Evolutionary conservation across 2,329 filamentous ascomycete genomes (phyloP), one percentile per base, ranked within the genome.

Genomic region (Aspergillus carbonarius): DNA sequence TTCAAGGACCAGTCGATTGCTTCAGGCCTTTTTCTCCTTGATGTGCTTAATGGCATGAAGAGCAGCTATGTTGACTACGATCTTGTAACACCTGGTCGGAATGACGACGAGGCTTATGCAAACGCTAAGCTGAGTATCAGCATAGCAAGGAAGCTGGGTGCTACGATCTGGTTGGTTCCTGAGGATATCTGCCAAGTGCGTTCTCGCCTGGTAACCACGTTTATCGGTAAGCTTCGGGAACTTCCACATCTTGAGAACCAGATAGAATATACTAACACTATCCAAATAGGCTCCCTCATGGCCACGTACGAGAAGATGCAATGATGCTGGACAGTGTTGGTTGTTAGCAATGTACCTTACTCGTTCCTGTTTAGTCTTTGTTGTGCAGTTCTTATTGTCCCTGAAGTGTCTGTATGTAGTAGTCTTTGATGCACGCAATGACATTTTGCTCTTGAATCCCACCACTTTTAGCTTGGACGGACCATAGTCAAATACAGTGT

Each of bases 71-170:
- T 99, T 65, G 95, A 99, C 78, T 98, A 98, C 74, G 93, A 98
- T 68, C 85, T 99, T 18, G 95, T 99, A 46, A 95, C 91, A 0
- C 72, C 88, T 9, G 95, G 95, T 39, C 83, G 85, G 65, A 92
- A 85, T 1, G 92, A 96, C 54, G 93, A 98, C 52, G 95, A 98
- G 63, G 90, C 91, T 13, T 98, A 99, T 75, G 81, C 95, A 76
- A 99, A 99, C 73, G 93, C 95, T 55, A 99, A 99, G 82, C 82
- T 99, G 68, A 95, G 92, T 70, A 99, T 99, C 80, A 96, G 91
- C 77, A 99, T 99, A 82, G 95, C 95, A 57, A 84, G 95, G 80
- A 99, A 99, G 86, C 89, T 99, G 84, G 95, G 95, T 13, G 95
- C 95, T 12, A 99, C 95, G 2, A 99, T 99, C 72, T 99, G 95